Evolutionary conservation across 169 alveolate species (phyloP).

Genomic region (Plasmodium blacklocki): DNA sequence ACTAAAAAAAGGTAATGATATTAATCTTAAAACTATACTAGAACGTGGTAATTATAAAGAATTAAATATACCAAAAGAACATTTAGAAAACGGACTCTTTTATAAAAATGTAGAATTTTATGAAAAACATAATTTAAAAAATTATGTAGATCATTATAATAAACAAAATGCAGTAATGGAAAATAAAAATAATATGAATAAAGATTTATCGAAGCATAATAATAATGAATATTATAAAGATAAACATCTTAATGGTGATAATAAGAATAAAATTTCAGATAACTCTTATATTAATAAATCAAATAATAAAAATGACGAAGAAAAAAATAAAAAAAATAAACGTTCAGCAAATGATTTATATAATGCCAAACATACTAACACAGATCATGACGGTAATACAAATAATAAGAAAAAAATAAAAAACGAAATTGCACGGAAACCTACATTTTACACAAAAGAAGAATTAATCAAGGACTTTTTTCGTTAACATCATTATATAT

Average conservation of each 20-base stretch:
- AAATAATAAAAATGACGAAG: not conserved
- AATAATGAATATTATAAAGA: not conserved
- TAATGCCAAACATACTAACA: not conserved
- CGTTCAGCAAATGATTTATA: slow-evolving; percentile 21
- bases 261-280: not conserved
- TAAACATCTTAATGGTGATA: not conserved
- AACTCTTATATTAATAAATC: not conserved
- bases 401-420: slow-evolving; percentile 37
- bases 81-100: slow-evolving; percentile 47
- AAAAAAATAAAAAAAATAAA: slow-evolving; percentile 24
- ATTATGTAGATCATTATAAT: slow-evolving; percentile 16
- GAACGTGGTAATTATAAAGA: slow-evolving; percentile 37
- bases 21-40: slow-evolving; percentile 30
- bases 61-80: slow-evolving; percentile 44
- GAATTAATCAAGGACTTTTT: slow-evolving; percentile 13
- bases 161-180: not conserved
- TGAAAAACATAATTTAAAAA: slow-evolving; percentile 37
- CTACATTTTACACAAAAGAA: slow-evolving; percentile 41
- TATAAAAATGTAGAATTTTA: slow-evolving; percentile 45
- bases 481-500: too few species aligned
- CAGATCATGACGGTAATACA: not conserved
- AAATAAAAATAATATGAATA: slow-evolving; percentile 1
- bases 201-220: not conserved
- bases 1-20: slow-evolving; percentile 17
- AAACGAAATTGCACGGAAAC: slow-evolving; percentile 4